Conservation (phyloP, 345 rosid genomes). For the Ceriops decandra region DNA sequence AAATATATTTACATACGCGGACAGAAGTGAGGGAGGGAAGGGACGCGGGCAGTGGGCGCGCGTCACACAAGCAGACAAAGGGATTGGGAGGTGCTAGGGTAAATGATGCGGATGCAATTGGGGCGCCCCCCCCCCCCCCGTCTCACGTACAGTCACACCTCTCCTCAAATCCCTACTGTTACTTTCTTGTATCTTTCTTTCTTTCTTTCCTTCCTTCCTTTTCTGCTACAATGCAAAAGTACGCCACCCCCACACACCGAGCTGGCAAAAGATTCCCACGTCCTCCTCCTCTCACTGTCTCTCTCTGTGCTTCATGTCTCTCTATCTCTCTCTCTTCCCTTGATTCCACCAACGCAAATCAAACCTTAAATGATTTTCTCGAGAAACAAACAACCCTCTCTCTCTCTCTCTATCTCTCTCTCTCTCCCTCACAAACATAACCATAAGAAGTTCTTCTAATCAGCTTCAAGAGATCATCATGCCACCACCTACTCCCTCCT, state of each 20-base stretch:
- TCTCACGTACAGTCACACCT: no score
- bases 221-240: constrained; percentile 28
- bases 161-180: background rate
- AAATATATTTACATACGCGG: no score
- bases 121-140: no score
- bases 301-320: constrained; percentile 4
- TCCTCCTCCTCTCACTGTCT: constrained; percentile 5
- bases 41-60: no score
- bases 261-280: constrained; percentile 70
- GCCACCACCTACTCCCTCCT: no score
- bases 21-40: no score
- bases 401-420: constrained; percentile 1
- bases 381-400: constrained; percentile 30
- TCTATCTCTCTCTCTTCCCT: constrained; percentile 1
- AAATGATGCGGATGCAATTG: no score
- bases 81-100: no score
- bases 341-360: constrained; percentile 13
- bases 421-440: background rate
- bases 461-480: no score
- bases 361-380: constrained; percentile 12
- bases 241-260: constrained; percentile 50
- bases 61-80: no score
- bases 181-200: constrained; percentile 3
- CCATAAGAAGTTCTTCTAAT: no score
- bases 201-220: constrained; percentile 2